Conservation (phyloP, 495 filamentous ascomycete genomes). For the Clavariopsis aquatica region DNA sequence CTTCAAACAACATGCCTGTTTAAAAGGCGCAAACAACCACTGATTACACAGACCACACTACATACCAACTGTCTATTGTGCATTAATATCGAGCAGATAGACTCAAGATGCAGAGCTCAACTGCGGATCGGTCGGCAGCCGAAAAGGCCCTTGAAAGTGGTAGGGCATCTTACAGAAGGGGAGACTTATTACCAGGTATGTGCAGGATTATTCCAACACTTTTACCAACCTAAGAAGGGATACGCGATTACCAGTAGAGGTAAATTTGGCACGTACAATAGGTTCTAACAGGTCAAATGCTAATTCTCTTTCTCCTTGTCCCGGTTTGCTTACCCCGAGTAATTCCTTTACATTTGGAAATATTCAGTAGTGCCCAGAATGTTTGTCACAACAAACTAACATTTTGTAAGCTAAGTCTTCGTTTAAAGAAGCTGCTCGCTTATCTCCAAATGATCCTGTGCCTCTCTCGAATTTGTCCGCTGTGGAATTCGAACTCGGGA, state of each 20-base stretch:
- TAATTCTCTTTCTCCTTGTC: no score
- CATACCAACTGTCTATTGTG: no score
- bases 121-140: not conserved
- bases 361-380: not conserved
- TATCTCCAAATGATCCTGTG: not conserved
- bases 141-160: not conserved
- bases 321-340: no score
- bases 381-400: not conserved
- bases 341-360: not conserved
- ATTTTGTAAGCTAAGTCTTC: not conserved
- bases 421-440: not conserved
- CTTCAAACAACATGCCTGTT: not conserved
- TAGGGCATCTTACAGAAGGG: not conserved
- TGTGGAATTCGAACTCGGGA: not conserved
- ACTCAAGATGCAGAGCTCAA: not conserved
- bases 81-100: not conserved
- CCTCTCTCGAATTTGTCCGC: conserved; percentile 9
- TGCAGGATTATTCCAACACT: no score
- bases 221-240: no score
- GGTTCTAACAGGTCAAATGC: no score
- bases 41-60: not conserved
- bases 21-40: not conserved
- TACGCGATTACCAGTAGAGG: no score
- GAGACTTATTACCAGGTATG: not conserved
- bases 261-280: no score